phyloP scores from a whole-genome alignment of 768 basidiomycete species.

The Pulveroboletus ravenelii region DNA sequence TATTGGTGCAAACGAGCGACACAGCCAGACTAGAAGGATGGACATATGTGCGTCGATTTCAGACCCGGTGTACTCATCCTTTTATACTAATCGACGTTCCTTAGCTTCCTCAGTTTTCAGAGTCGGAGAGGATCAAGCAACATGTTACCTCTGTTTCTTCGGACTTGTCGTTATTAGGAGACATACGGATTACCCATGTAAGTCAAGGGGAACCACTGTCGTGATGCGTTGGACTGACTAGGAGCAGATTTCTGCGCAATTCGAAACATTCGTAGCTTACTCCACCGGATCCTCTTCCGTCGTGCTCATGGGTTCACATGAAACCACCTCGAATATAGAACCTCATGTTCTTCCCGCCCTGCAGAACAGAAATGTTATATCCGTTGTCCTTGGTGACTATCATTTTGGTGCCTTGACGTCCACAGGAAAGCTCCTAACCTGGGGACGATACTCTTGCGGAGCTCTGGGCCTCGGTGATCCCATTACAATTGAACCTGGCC shows the following conservation, averaged over 20 bases:
- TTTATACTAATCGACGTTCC: background rate
- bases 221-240: slow-evolving; percentile 1
- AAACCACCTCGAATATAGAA: slow-evolving; percentile 37
- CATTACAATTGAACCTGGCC: slow-evolving; percentile 41
- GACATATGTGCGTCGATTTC: slow-evolving; percentile 61
- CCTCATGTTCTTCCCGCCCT: slow-evolving; percentile 70
- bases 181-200: slow-evolving; percentile 75
- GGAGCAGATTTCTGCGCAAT: slow-evolving; percentile 77
- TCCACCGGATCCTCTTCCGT: slow-evolving; percentile 67
- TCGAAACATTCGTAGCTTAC: slow-evolving; percentile 75
- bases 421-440: slow-evolving; percentile 71
- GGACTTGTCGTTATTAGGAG: slow-evolving; percentile 36
- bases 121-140: slow-evolving; percentile 46
- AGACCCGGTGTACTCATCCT: background rate
- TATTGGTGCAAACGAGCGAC: slow-evolving; percentile 43
- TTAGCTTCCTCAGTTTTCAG: slow-evolving; percentile 74
- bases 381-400: slow-evolving; percentile 88
- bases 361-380: slow-evolving; percentile 76
- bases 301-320: slow-evolving; percentile 63
- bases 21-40: slow-evolving; percentile 42
- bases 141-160: slow-evolving; percentile 41
- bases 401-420: slow-evolving; percentile 84
- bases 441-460: slow-evolving; percentile 73
- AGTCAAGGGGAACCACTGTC: slow-evolving; percentile 21
- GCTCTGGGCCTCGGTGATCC: slow-evolving; percentile 88